phyloP scores from a whole-genome alignment of 768 basidiomycete species.

The Termitomyces sp. region DNA sequence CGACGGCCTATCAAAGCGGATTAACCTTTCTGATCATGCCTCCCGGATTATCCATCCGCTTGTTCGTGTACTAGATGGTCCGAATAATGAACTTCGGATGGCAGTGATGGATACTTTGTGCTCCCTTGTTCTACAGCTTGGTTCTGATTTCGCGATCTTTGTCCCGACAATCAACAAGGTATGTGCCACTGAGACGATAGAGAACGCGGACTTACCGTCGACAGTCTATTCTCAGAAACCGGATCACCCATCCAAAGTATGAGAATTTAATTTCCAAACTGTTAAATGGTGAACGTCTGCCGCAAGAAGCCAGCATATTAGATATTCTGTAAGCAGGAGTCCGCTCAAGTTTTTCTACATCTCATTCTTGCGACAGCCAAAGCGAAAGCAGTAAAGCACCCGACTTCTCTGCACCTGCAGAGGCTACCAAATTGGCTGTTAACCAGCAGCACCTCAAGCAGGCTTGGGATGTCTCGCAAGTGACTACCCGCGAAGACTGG shows the following conservation, averaged over 20 bases:
- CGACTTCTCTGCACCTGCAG: conserved; percentile 79
- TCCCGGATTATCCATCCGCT: conserved; percentile 96
- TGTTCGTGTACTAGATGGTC: conserved; percentile 73
- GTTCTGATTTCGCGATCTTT: conserved; percentile 96
- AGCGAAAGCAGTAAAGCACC: conserved; percentile 58
- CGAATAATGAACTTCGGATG: conserved; percentile 73
- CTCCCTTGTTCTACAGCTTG: conserved; percentile 87
- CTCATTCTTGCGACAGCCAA: conserved; percentile 24
- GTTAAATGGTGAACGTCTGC: conserved; percentile 85
- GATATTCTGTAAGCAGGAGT: conserved; percentile 51
- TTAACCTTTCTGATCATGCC: conserved; percentile 97
- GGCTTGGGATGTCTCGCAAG: conserved; percentile 86
- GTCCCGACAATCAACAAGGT: conserved; percentile 97
- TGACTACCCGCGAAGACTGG: conserved; percentile 85
- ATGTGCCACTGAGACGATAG: conserved; percentile 9
- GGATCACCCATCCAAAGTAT: conserved; percentile 77
- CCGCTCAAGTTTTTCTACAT: not conserved
- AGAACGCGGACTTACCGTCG: conserved; percentile 1
- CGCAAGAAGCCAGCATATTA: conserved; percentile 73
- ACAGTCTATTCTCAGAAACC: conserved; percentile 71
- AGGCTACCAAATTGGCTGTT: conserved; percentile 84
- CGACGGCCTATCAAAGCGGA: conserved; percentile 81
- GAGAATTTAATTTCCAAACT: conserved; percentile 86
- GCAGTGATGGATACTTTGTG: conserved; percentile 92
- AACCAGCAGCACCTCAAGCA: conserved; percentile 97